phyloP scores from a whole-genome alignment of 1,284 basidiomycete genomes.

The Rhodotorula sp. region DNA sequence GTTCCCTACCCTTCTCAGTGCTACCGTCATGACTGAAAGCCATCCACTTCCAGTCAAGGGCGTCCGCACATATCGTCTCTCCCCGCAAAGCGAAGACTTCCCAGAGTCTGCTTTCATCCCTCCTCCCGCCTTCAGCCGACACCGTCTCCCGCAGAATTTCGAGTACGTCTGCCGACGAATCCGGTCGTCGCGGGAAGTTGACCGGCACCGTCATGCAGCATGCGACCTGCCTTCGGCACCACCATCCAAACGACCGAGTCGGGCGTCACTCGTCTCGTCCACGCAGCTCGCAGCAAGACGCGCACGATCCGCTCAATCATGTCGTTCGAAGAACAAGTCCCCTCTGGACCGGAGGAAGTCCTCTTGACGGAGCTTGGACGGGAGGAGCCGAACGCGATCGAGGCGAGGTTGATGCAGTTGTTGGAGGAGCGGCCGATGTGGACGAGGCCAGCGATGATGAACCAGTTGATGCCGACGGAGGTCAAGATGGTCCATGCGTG shows the following conservation, averaged over 20 bases:
- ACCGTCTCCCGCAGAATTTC: constrained; percentile 71
- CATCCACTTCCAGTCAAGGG: constrained; percentile 19
- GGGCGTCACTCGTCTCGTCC: constrained; percentile 62
- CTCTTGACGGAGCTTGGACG: constrained; percentile 13
- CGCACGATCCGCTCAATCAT: constrained; percentile 67
- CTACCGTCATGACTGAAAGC: too few species aligned
- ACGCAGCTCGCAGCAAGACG: constrained; percentile 73
- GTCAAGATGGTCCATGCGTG: constrained; percentile 70
- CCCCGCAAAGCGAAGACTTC: constrained; percentile 36
- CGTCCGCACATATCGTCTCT: too few species aligned
- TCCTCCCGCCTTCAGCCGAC: constrained; percentile 77
- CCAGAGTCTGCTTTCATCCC: constrained; percentile 62
- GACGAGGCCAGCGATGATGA: constrained; percentile 78
- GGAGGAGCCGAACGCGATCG: constrained; percentile 21
- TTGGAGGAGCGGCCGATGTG: constrained; percentile 73
- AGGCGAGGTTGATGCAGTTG: constrained; percentile 61
- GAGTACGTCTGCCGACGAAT: constrained; percentile 55
- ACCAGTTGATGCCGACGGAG: constrained; percentile 71
- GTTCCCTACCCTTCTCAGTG: constrained; percentile 16
- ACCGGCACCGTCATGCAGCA: constrained; percentile 53
- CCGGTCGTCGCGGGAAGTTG: not conserved
- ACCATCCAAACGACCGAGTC: constrained; percentile 59
- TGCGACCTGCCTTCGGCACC: constrained; percentile 55
- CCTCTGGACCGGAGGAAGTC: constrained; percentile 15
- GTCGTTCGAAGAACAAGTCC: constrained; percentile 62